A percentile compares a stretch with the other conserved stretches of the same genome.
Evolutionary conservation across 2,329 filamentous ascomycete genomes (phyloP).

Genomic region (Cordyceps javanica): DNA sequence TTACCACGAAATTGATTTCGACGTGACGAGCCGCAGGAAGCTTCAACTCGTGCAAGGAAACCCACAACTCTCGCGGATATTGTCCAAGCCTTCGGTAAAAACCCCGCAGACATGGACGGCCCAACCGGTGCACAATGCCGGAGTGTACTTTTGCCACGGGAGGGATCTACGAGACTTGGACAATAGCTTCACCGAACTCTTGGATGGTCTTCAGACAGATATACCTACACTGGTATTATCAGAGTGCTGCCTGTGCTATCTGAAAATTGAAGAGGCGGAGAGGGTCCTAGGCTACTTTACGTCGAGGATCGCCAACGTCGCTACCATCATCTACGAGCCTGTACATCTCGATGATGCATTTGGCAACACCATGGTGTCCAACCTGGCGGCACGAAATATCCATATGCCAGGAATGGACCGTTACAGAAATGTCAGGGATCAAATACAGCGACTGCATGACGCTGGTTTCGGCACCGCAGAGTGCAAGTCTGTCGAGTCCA

Average conservation of each 20-base stretch:
- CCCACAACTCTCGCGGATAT: slow-evolving; percentile 32
- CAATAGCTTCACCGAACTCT: slow-evolving; percentile 3
- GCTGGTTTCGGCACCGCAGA: slow-evolving; percentile 54
- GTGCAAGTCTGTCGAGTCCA: slow-evolving; percentile 42
- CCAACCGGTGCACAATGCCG: slow-evolving; percentile 31
- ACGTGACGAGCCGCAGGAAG: slow-evolving; percentile 64
- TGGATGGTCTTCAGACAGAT: slow-evolving; percentile 42
- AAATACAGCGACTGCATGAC: slow-evolving; percentile 58
- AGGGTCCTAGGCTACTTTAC: slow-evolving; percentile 61
- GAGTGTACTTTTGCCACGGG: slow-evolving; percentile 52
- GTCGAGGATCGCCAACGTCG: slow-evolving; percentile 38
- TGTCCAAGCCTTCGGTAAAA: slow-evolving; percentile 27
- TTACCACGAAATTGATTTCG: slow-evolving; percentile 94
- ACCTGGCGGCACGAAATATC: slow-evolving; percentile 76
- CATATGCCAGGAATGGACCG: slow-evolving; percentile 73
- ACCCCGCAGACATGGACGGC: slow-evolving; percentile 37
- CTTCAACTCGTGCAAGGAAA: slow-evolving; percentile 46
- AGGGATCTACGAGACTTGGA: slow-evolving; percentile 62
- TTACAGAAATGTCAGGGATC: slow-evolving; percentile 63
- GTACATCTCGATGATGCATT: slow-evolving; percentile 80
- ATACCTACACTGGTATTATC: slow-evolving; percentile 82
- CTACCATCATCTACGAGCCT: slow-evolving; percentile 81
- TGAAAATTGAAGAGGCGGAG: slow-evolving; percentile 59
- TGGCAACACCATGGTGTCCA: slow-evolving; percentile 85
- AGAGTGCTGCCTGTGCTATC: slow-evolving; percentile 92